Percentiles rank a stretch among this genome's conserved stretches.
Evolutionary conservation across 306 rosid genomes (phyloP).

Genomic region (Quercus engelmannii): DNA sequence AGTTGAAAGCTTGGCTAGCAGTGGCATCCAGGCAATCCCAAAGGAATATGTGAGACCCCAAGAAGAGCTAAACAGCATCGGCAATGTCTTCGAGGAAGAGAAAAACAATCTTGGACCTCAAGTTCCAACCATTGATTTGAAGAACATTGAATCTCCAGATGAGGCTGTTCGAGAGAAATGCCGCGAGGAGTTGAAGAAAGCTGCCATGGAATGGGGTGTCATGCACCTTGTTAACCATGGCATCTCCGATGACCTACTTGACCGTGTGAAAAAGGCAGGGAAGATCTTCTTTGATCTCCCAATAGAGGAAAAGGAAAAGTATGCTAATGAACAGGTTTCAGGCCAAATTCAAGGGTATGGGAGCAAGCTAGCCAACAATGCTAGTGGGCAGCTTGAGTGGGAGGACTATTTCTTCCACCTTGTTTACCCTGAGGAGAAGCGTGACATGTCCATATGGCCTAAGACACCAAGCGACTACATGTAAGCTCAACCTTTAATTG

Average conservation of each 20-base stretch:
- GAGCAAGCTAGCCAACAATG: conserved; percentile 78
- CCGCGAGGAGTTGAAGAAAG: conserved; percentile 50
- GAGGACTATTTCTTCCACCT: conserved; percentile 86
- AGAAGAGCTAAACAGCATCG: conserved; percentile 62
- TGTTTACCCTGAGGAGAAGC: conserved; percentile 53
- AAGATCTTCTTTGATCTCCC: conserved; percentile 49
- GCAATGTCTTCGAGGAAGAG: conserved; percentile 62
- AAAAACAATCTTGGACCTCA: conserved; percentile 52
- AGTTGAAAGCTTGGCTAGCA: conserved; percentile 66
- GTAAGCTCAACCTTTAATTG: conserved; percentile 23
- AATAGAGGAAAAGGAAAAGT: conserved; percentile 68
- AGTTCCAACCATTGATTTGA: conserved; percentile 72
- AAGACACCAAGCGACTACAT: conserved; percentile 53
- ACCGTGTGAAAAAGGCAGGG: conserved; percentile 48
- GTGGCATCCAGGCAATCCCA: conserved; percentile 59
- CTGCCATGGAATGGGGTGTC: conserved; percentile 84
- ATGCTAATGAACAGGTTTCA: conserved; percentile 55
- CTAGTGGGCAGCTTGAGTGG: conserved; percentile 79
- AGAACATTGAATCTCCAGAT: conserved; percentile 45
- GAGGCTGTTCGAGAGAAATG: conserved; percentile 40
- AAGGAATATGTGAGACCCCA: conserved; percentile 72
- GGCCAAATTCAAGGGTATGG: conserved; percentile 88
- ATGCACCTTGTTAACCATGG: conserved; percentile 85
- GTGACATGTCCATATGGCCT: conserved; percentile 76
- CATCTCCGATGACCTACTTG: conserved; percentile 45